These are phyloP conservation scores for Fusarium veterinarium DNA, from an alignment of 2,329 filamentous ascomycete species.

Conservation along the genomic window DNA sequence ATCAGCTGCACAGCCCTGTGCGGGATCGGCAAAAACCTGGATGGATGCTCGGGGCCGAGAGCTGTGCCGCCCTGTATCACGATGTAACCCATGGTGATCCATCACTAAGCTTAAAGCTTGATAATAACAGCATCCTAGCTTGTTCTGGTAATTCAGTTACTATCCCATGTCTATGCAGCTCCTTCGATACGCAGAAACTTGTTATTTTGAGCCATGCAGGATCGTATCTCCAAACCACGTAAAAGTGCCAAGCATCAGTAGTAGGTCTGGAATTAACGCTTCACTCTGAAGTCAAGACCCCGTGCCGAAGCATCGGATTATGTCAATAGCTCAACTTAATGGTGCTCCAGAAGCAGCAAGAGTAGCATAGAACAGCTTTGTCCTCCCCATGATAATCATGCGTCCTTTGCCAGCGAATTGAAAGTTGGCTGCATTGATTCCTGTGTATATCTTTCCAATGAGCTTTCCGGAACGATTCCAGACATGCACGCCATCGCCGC, in stretches of 20 bases:
- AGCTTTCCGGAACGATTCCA: conserved; percentile 59
- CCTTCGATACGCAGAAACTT: neutral
- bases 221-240: neutral
- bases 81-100: neutral
- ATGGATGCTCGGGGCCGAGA: neutral
- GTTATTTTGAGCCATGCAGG: neutral
- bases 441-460: conserved; percentile 67
- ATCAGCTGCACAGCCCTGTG: conserved; percentile 10
- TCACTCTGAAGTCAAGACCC: neutral
- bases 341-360: conserved; percentile 34
- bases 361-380: conserved; percentile 50
- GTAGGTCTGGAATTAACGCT: too few species aligned
- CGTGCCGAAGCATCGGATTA: neutral
- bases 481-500: conserved; percentile 61
- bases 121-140: neutral
- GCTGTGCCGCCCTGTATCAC: neutral
- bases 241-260: neutral
- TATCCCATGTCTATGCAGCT: neutral
- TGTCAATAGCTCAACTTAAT: conserved; percentile 5
- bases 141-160: neutral
- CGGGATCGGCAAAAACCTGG: conserved; percentile 3
- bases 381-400: conserved; percentile 52
- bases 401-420: conserved; percentile 55
- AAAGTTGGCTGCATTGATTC: conserved; percentile 58
- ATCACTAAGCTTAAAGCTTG: neutral